Evolutionary conservation across 2,329 filamentous ascomycete genomes (phyloP), one percentile per base, ranked within the genome.

Genomic region (Paraconiothyrium brasiliense): DNA sequence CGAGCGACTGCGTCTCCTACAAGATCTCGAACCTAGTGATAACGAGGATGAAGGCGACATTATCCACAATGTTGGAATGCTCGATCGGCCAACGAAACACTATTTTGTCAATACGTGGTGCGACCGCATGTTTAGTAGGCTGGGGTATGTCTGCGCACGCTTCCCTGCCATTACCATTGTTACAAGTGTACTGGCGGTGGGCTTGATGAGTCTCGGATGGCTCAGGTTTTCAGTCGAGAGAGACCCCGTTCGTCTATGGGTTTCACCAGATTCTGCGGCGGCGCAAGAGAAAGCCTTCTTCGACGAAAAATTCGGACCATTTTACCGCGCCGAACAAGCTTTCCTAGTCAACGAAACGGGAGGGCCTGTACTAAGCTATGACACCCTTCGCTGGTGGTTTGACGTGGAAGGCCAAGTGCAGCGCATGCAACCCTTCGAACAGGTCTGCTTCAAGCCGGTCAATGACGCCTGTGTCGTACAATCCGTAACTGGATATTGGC

Each of bases 251-350:
- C 89, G 92, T 51, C 83, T 99, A 9, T 99, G 95, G 95, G 95
- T 99, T n/a, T 94, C 94, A 71, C 95, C 95, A 8, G 91, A 91
- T 9, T 98, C 95, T 4, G 87, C 89, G 52, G 94, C 96, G 22
- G 95, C 95, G 0, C 87, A 93, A 75, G 94, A 99, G 76, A 99
- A 99, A 81, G 86, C 86, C 1, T 99, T 96, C 76, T 99, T 98
- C 67, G 96, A 99, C 75, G 78, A 87, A 39, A 93, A 93, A 70
- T 99, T 99, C 76, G 96, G 95, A 0, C 93, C 94, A 0, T 99
- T 99, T 74, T 99, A 95, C 80, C 91, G 95, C 44, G 91, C 94
- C 0, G 92, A 99, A 77, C 95, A 99, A 79, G 88, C 90, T 0
- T 99, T 99, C 77, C 79, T 99, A 14, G 93, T 98, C 64, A 99